These are phyloP conservation scores for Actinomortierella ambigua DNA, from an alignment of 371 early-diverging fungal species.

Conservation along the genomic window DNA sequence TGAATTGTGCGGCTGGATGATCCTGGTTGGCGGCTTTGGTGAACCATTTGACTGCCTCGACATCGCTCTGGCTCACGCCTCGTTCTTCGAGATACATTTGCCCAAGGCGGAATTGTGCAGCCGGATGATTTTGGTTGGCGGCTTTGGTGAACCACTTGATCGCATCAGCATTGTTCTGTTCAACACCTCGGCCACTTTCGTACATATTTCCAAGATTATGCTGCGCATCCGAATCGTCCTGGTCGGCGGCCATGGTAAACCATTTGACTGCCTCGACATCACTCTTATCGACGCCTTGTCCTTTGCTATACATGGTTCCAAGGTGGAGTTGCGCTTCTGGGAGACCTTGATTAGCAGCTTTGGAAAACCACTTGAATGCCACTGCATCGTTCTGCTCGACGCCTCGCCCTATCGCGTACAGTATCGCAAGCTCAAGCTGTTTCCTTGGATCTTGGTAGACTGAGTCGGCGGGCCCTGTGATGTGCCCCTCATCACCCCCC, in stretches of 20 bases:
- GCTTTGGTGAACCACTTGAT: conserved; percentile 72
- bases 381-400: no score
- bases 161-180: conserved; percentile 66
- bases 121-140: conserved; percentile 67
- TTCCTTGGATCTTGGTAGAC: no score
- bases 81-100: conserved; percentile 86
- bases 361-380: no score
- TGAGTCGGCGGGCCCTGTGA: no score
- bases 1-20: conserved; percentile 81
- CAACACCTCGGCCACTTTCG: conserved; percentile 81
- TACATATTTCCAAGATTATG: conserved; percentile 79
- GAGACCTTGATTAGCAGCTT: no score
- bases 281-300: no score
- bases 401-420: no score
- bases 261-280: conserved; percentile 68
- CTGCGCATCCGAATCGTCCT: conserved; percentile 73
- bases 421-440: no score
- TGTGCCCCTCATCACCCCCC: no score
- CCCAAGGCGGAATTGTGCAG: conserved; percentile 83
- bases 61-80: conserved; percentile 67
- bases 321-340: no score
- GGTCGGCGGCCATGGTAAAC: conserved; percentile 76
- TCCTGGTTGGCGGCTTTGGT: conserved; percentile 71
- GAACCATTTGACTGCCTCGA: conserved; percentile 76
- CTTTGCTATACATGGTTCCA: no score